phyloP scores from a whole-genome alignment of 257 asterid genomes.

The Solanum boliviense region DNA sequence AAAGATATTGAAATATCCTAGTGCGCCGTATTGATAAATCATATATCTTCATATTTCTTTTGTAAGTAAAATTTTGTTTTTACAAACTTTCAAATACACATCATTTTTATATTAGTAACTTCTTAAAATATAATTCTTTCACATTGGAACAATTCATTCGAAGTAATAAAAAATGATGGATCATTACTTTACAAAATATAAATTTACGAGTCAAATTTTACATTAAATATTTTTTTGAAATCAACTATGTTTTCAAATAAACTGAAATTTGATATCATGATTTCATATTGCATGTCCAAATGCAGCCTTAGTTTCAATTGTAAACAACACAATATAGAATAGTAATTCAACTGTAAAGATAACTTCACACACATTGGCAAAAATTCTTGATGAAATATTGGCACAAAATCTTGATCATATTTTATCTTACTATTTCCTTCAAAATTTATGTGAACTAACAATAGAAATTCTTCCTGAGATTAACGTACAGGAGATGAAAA shows the following conservation, averaged over 20 bases:
- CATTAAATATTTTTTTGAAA: not conserved
- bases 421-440: not conserved
- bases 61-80: too few relatives aligned
- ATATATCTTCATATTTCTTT: too few relatives aligned
- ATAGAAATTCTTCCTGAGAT: not conserved
- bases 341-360: not conserved
- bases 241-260: not conserved
- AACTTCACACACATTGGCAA: not conserved
- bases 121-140: not conserved
- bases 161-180: not conserved
- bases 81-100: too few relatives aligned
- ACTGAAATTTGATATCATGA: not conserved
- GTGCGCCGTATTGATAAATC: not conserved
- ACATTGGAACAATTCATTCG: not conserved
- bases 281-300: not conserved
- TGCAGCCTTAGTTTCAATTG: not conserved
- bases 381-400: not conserved
- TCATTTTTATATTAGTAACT: not conserved
- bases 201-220: not conserved
- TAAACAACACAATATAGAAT: not conserved
- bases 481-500: constrained; percentile 79
- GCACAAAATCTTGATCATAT: not conserved
- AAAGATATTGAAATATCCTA: not conserved
- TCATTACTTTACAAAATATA: not conserved
- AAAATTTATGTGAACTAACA: not conserved